phyloP scores from a whole-genome alignment of 2,329 filamentous ascomycete species.

The Epichloe aotearoae region DNA sequence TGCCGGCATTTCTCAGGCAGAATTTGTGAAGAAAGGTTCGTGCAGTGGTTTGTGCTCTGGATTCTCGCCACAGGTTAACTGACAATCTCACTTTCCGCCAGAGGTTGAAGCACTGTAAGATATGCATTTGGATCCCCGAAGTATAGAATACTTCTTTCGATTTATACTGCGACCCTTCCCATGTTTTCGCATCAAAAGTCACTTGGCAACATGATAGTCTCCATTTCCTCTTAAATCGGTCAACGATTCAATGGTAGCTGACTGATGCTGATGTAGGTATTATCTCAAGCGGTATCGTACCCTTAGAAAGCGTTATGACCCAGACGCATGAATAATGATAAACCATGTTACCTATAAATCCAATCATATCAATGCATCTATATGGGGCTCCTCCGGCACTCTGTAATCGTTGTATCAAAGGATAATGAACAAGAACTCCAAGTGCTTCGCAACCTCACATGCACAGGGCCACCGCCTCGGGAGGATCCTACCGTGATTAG shows the following conservation, averaged over 20 bases:
- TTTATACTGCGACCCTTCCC: too few relatives aligned
- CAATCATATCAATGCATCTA: not conserved
- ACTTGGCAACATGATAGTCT: not conserved
- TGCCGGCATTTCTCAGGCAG: conserved; percentile 60
- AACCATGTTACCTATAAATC: not conserved
- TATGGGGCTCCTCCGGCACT: not conserved
- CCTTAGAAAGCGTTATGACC: conserved; percentile 66
- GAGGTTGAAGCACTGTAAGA: conserved; percentile 88
- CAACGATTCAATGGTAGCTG: not conserved
- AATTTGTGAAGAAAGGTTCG: conserved; percentile 86
- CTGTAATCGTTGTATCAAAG: not conserved
- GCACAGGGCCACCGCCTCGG: conserved; percentile 3
- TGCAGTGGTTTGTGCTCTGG: not conserved
- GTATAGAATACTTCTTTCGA: not conserved
- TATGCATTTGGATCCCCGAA: not conserved
- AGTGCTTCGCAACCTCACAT: not conserved
- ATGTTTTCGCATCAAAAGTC: too few relatives aligned
- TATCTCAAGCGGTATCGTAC: conserved; percentile 86
- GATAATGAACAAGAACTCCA: not conserved
- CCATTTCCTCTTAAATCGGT: not conserved
- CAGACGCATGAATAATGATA: conserved; percentile 14
- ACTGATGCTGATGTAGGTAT: conserved; percentile 42
- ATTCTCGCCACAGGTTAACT: not conserved
- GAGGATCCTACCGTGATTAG: not conserved
- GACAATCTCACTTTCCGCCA: conserved; percentile 19